Evolutionary conservation across 2,329 filamentous ascomycete species (phyloP).

Genomic region (Colletotrichum agaves): DNA sequence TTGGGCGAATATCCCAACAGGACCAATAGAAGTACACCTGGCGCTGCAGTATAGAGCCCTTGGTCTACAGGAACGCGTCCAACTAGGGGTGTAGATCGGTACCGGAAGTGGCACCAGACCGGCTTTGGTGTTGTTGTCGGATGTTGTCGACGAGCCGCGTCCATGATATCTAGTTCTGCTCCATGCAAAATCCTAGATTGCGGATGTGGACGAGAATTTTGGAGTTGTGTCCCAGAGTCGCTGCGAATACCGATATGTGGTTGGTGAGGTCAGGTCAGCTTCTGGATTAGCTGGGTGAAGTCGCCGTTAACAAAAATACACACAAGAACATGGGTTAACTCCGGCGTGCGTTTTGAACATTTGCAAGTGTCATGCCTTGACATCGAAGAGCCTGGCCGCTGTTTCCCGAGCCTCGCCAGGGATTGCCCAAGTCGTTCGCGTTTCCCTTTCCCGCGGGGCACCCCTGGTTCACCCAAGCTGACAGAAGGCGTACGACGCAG

Average conservation of each 20-base stretch:
- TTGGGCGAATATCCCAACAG: too few species aligned
- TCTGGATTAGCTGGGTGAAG: background rate
- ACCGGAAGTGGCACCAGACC: constrained; percentile 28
- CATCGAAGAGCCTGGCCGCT: too few species aligned
- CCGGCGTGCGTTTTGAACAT: too few species aligned
- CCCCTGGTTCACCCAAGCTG: constrained; percentile 9
- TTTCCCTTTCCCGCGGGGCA: constrained; percentile 20
- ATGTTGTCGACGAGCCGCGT: constrained; percentile 1
- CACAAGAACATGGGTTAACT: background rate
- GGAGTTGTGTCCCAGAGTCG: background rate
- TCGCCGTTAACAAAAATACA: background rate
- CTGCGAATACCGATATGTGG: background rate
- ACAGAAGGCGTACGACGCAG: background rate
- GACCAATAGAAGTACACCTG: constrained; percentile 18
- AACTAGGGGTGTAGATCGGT: constrained; percentile 10
- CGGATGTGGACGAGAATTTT: background rate
- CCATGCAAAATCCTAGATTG: background rate
- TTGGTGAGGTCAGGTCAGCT: background rate
- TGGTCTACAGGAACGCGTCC: constrained; percentile 36
- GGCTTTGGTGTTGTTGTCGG: constrained; percentile 24
- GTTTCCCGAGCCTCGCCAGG: constrained; percentile 13
- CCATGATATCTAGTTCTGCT: constrained; percentile 2
- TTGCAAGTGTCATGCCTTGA: too few species aligned
- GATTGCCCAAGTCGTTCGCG: constrained; percentile 11
- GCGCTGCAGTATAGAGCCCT: constrained; percentile 18